Base-by-base conservation (phyloP, 257 asterid genomes). In the Capsicum chinense region DNA sequence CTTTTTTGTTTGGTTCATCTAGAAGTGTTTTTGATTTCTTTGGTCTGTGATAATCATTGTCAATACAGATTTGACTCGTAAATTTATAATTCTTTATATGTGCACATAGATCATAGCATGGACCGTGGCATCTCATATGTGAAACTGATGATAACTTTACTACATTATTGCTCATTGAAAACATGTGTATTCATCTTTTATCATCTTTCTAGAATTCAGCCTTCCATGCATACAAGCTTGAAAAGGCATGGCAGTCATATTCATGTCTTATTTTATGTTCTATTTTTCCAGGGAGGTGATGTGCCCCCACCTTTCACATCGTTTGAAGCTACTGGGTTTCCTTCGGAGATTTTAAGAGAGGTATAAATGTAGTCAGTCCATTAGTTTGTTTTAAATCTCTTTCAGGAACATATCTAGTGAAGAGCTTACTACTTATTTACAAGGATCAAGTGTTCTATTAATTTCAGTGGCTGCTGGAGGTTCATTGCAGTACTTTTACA, bases 281-380 rank as follows among this genome's bases (percentile, higher is more conserved):
- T 79, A 78, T 71, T 79, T 78, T 85, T 84, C 80, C 82, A 97
- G 99, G 99, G 99, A 90, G 92, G 88, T 83, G 87, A 91, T 88
- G 97, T 95, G 37, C 97, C 97, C 81, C 93, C 87, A 83, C 98
- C 99, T 19, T 89, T 95, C 87, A 84, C 86, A 80, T 90, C 97
- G 64, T 97, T 95, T 90, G 93, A 91, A 84, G 92, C 92, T 87
- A 85, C 97, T 84, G 97, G 95, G 35, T 90, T 97, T 86, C 92
- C 99, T 57, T n/a, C 95, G 7, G 99, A 97, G 92, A 87, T 97
- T 84, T 84, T 97, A 81, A 92, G 93, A 89, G 99, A 95, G 99
- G 99, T 97, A 94, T 76, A 33, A 54, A 26, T 78, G 64, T 14
- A 26, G 26, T 56, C 85, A 15, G 83, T 73, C 44, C 44, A 39